phyloP scores from a whole-genome alignment of 2,329 filamentous ascomycete species.

The Atkinsonella hypoxylon region DNA sequence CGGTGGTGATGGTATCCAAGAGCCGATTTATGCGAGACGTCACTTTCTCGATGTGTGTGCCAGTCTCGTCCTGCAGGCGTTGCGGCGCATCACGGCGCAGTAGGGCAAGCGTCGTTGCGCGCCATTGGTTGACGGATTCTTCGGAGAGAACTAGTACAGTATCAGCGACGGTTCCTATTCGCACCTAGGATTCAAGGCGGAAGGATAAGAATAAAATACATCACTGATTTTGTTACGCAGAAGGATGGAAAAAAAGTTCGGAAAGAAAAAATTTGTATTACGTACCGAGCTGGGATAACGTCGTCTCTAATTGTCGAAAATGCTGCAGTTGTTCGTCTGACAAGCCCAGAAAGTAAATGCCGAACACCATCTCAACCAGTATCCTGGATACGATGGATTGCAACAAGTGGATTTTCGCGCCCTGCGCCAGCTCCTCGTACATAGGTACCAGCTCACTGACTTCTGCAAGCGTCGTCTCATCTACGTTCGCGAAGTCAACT shows the following conservation, averaged over 20 bases:
- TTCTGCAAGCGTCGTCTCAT: conserved; percentile 29
- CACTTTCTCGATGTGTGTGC: conserved; percentile 28
- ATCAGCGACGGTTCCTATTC: background rate
- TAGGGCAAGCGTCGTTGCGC: conserved; percentile 49
- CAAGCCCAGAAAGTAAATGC: conserved; percentile 51
- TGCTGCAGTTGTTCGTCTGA: conserved; percentile 39
- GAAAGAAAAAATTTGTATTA: background rate
- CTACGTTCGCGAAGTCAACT: conserved; percentile 31
- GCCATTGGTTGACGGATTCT: conserved; percentile 52
- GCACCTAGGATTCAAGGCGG: too few relatives aligned
- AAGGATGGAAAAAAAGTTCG: too few relatives aligned
- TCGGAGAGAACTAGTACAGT: conserved; percentile 24
- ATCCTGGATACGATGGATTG: conserved; percentile 50
- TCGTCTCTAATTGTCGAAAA: conserved; percentile 36
- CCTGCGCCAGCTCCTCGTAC: conserved; percentile 40
- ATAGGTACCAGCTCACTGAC: conserved; percentile 41
- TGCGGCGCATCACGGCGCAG: conserved; percentile 40
- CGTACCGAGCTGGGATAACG: conserved; percentile 31
- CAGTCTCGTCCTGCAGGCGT: conserved; percentile 34
- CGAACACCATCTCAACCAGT: conserved; percentile 49
- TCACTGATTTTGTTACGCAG: too few relatives aligned
- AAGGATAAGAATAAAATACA: too few relatives aligned
- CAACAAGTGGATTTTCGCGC: conserved; percentile 48
- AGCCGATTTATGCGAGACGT: conserved; percentile 36
- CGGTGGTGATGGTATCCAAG: conserved; percentile 36